Evolutionary conservation across 1,284 basidiomycete species (phyloP), one percentile per base, ranked within the genome.

Genomic region (Leucoagaricus sp.): DNA sequence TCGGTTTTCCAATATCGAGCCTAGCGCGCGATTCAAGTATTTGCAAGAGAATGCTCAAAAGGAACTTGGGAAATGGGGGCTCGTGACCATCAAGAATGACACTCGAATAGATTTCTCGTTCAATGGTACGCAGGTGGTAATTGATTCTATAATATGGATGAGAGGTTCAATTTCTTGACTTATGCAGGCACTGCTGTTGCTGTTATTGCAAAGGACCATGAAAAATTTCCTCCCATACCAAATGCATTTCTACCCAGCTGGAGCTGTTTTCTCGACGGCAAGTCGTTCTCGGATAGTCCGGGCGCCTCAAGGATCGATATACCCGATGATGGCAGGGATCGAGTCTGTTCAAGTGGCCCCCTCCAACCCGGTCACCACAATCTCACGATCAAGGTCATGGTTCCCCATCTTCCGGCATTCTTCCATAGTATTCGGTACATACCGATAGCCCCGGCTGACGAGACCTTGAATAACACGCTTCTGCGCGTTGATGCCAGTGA

Each of bases 351-450:
- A 21, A 17, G 4, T 6, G 21, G 23, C 8, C 12, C 8, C n/a
- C 53, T 55, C 28, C 13, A 21, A 9, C 8, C 36, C 13, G 40
- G 36, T 10, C 5, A 31, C 13, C 53, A 55, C 29, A 49, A 6
- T 1, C 41, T 55, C 19, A 31, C 3, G 3, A 19, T 49, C 15
- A 2, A 34, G 17, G 12, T 55, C 19, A 25, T n/a, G 2, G 29
- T 55, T 12, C n/a, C 26, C 15, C 15, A 19, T 6, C 10, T 49
- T 6, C 47, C 53, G 1, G 47, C 53, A 5, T 49, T 40, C 47
- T 49, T 55, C n/a, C 38, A 55, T 34, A 55, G 53, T 40, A 49
- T 55, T 28, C 53, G 53, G 10, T 55, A 49, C 19, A 13, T 13
- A 19, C 53, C 53, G 13, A 21, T 44, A 3, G 15, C 5, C 10